Evolutionary conservation across 2,329 filamentous ascomycete genomes (phyloP).

Genomic region (Fusarium musae): DNA sequence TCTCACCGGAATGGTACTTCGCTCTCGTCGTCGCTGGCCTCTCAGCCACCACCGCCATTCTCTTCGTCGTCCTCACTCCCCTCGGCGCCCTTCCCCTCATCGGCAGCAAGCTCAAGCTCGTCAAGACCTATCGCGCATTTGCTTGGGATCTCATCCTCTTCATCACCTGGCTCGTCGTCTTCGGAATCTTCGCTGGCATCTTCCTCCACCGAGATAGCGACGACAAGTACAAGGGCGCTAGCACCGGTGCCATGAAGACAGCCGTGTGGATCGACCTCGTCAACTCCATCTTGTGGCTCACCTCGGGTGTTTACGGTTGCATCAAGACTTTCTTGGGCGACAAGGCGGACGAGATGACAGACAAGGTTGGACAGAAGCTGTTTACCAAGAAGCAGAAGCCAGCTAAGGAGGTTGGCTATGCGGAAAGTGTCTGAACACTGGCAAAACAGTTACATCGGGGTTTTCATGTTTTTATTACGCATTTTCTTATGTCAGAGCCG

Average conservation of each 20-base stretch:
- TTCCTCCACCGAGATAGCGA: slow-evolving; percentile 71
- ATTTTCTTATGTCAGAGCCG: slow-evolving; percentile 27
- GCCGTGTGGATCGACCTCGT: slow-evolving; percentile 78
- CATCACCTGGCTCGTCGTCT: slow-evolving; percentile 71
- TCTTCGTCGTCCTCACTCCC: slow-evolving; percentile 54
- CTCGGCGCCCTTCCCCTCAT: slow-evolving; percentile 49
- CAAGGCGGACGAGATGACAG: slow-evolving; percentile 53
- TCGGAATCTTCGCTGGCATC: slow-evolving; percentile 78
- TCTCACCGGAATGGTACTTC: slow-evolving; percentile 70
- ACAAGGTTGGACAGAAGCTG: slow-evolving; percentile 53
- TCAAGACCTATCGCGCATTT: slow-evolving; percentile 57
- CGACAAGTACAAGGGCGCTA: slow-evolving; percentile 57
- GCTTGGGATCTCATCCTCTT: slow-evolving; percentile 58
- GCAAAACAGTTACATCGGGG: background rate
- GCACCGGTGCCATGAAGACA: slow-evolving; percentile 68
- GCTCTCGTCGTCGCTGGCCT: slow-evolving; percentile 69
- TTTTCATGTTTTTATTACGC: background rate
- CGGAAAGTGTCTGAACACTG: slow-evolving; percentile 45
- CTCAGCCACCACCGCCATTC: slow-evolving; percentile 62
- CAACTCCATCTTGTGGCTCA: slow-evolving; percentile 74
- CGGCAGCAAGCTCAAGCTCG: slow-evolving; percentile 48
- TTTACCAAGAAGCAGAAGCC: slow-evolving; percentile 48
- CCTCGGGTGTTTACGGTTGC: slow-evolving; percentile 56
- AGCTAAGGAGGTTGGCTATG: slow-evolving; percentile 43
- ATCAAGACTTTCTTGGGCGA: slow-evolving; percentile 55